Conservation (phyloP, 2,329 filamentous ascomycete genomes). For the Verticillium nubilum region DNA sequence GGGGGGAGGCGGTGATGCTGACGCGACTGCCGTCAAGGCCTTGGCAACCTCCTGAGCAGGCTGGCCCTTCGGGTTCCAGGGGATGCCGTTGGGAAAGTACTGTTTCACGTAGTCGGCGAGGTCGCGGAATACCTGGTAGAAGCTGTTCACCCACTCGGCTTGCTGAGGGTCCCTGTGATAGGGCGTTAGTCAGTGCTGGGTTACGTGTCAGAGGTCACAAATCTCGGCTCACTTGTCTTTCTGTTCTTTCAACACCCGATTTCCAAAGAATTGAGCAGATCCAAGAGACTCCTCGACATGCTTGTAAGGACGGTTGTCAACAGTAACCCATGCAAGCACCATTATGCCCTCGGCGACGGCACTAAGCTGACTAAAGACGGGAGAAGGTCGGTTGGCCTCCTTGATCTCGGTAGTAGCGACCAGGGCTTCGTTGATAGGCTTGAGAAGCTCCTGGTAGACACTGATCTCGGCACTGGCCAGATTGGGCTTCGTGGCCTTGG, state of each 20-base stretch:
- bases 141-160: conserved; percentile 85
- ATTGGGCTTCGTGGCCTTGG: conserved; percentile 89
- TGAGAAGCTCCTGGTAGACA: conserved; percentile 70
- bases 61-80: conserved; percentile 78
- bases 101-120: conserved; percentile 80
- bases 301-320: conserved; percentile 77
- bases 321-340: conserved; percentile 83
- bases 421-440: conserved; percentile 80
- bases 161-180: conserved; percentile 65
- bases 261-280: conserved; percentile 89
- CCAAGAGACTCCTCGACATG: conserved; percentile 79
- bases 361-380: conserved; percentile 75
- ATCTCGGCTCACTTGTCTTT: conserved; percentile 58
- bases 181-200: not conserved
- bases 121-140: conserved; percentile 83
- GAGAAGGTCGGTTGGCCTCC: conserved; percentile 71
- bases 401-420: conserved; percentile 74
- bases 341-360: conserved; percentile 87
- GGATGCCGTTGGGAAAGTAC: conserved; percentile 71
- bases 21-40: conserved; percentile 44
- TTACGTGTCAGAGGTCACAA: not conserved
- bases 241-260: conserved; percentile 85
- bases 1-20: conserved; percentile 19
- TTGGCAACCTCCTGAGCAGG: conserved; percentile 63
- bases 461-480: conserved; percentile 53